A percentile compares a stretch with the other conserved stretches of the same genome.
Evolutionary conservation across 768 basidiomycete genomes (phyloP).

Genomic region (Phanerodontia chrysosporium): DNA sequence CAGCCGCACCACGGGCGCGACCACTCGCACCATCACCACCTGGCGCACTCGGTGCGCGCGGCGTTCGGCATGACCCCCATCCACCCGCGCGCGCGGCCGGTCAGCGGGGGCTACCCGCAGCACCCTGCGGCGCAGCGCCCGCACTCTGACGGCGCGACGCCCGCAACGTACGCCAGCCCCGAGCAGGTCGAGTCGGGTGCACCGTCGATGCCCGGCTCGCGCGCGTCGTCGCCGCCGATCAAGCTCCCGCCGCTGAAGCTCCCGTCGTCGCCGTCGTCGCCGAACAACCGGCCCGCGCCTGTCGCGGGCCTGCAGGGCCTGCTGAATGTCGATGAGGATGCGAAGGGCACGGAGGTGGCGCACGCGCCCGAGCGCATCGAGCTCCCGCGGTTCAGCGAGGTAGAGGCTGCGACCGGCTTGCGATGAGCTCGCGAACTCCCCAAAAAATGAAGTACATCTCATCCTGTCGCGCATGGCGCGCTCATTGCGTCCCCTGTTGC

Average conservation of each 20-base stretch:
- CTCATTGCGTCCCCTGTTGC: background rate
- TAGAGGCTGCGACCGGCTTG: slow-evolving; percentile 23
- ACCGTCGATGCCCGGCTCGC: slow-evolving; percentile 45
- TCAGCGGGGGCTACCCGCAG: slow-evolving; percentile 20
- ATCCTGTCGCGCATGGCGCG: background rate
- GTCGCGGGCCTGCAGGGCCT: slow-evolving; percentile 9
- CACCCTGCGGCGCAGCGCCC: slow-evolving; percentile 17
- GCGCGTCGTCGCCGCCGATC: slow-evolving; percentile 69
- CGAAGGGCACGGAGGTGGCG: background rate
- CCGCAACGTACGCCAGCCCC: slow-evolving; percentile 20
- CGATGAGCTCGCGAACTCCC: slow-evolving; percentile 4
- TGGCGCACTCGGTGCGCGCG: slow-evolving; percentile 79
- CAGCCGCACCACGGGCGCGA: slow-evolving; percentile 15
- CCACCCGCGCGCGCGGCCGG: slow-evolving; percentile 35
- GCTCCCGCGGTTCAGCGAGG: slow-evolving; percentile 27
- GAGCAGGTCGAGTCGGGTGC: slow-evolving; percentile 15
- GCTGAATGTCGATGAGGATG: slow-evolving; percentile 5
- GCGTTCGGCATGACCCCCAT: slow-evolving; percentile 95
- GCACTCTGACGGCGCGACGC: slow-evolving; percentile 19
- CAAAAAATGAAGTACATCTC: background rate
- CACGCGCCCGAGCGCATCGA: slow-evolving; percentile 17
- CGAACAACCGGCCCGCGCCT: slow-evolving; percentile 4
- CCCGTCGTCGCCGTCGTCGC: slow-evolving; percentile 25
- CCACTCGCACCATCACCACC: slow-evolving; percentile 48
- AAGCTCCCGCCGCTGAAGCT: slow-evolving; percentile 65